Evolutionary conservation across 176 grass and related monocot genomes (phyloP).

Genomic region (Lolium rigidum): DNA sequence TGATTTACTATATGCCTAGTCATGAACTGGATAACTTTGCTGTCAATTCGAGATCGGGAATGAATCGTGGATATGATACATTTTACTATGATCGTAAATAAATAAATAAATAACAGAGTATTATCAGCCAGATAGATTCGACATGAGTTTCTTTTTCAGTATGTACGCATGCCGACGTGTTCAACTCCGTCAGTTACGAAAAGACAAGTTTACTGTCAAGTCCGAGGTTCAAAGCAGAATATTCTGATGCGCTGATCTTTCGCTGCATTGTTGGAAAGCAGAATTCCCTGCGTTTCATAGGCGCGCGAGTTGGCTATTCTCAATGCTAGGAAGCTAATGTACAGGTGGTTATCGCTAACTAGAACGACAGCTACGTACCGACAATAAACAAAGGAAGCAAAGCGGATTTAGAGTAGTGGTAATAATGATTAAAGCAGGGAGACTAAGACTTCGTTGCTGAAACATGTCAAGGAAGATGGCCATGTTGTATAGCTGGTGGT

Average conservation of each 20-base stretch:
- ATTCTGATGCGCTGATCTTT: slow-evolving; percentile 46
- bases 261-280: neutral
- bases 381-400: slow-evolving; percentile 27
- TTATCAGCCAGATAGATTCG: slow-evolving; percentile 25
- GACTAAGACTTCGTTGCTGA: slow-evolving; percentile 1
- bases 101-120: neutral
- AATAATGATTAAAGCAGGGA: neutral
- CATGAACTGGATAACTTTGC: neutral
- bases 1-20: neutral
- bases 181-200: neutral
- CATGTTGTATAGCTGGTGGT: slow-evolving; percentile 6
- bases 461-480: slow-evolving; percentile 29
- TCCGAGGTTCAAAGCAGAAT: slow-evolving; percentile 36
- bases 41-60: neutral
- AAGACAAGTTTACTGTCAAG: slow-evolving; percentile 32
- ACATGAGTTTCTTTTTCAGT: neutral
- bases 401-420: neutral
- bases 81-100: neutral
- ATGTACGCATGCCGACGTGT: neutral
- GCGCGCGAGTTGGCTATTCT: neutral
- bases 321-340: slow-evolving; percentile 2
- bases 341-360: slow-evolving; percentile 5
- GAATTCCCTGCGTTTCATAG: neutral
- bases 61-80: neutral
- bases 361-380: neutral